A percentile compares a stretch with the other conserved stretches of the same genome.
Evolutionary conservation across 192 early-diverging fungal species (phyloP).

Genomic region (Coemansia reversa): DNA sequence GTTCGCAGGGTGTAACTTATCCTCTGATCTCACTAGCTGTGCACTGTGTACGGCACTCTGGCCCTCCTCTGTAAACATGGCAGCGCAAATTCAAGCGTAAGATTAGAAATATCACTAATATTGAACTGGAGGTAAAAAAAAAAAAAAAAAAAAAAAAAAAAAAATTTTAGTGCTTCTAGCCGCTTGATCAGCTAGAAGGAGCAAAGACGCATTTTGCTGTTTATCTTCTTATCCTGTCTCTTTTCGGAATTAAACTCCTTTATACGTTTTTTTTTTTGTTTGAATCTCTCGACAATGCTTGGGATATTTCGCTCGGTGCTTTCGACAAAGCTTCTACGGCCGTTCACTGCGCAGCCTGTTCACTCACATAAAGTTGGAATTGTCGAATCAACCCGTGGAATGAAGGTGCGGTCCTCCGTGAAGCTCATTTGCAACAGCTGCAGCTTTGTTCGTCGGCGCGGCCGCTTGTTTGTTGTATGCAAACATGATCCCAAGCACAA

Average conservation of each 20-base stretch:
- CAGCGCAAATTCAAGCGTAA: not conserved
- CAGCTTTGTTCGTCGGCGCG: conserved; percentile 80
- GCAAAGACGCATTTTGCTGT: not conserved
- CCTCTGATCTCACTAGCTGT: conserved; percentile 57
- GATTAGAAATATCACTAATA: not conserved
- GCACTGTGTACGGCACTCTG: conserved; percentile 7
- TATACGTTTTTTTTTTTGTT: not conserved
- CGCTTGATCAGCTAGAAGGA: too few relatives aligned
- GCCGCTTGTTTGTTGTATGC: conserved; percentile 85
- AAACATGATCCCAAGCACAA: conserved; percentile 92
- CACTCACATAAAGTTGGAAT: conserved; percentile 9
- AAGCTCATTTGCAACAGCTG: conserved; percentile 90
- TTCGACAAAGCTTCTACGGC: conserved; percentile 34
- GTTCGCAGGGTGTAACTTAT: conserved; percentile 71
- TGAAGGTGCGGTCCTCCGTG: conserved; percentile 87
- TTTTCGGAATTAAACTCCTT: conserved; percentile 3
- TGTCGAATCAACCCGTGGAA: conserved; percentile 56
- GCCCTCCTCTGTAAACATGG: not conserved
- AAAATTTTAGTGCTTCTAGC: not conserved
- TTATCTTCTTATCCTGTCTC: not conserved
- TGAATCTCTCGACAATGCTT: conserved; percentile 18
- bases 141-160: too few relatives aligned
- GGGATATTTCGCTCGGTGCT: conserved; percentile 24
- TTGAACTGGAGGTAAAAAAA: not conserved
- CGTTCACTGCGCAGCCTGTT: conserved; percentile 27